Conservation (phyloP, 257 asterid genomes). For the Plantago ovata region DNA sequence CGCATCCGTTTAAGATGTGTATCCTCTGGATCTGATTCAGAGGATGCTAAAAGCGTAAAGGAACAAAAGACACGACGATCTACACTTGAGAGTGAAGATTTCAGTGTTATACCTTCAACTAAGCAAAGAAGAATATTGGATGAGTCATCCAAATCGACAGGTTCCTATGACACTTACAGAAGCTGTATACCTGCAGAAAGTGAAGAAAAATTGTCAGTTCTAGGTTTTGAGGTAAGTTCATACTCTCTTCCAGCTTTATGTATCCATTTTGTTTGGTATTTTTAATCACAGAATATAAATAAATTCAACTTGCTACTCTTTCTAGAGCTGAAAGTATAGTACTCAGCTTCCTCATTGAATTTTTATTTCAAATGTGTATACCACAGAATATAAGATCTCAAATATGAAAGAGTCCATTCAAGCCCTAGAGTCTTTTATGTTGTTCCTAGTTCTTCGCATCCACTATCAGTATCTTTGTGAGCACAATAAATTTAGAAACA, state of each 20-base stretch:
- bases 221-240: constrained; percentile 79
- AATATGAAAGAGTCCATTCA: too few relatives aligned
- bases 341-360: too few relatives aligned
- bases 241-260: constrained; percentile 1
- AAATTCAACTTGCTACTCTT: neutral
- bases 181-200: constrained; percentile 88
- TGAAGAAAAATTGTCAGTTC: constrained; percentile 81
- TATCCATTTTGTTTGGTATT: neutral
- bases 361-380: too few relatives aligned
- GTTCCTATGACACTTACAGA: constrained; percentile 65
- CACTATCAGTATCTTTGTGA: too few relatives aligned
- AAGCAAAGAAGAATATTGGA: constrained; percentile 51
- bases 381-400: too few relatives aligned
- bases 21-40: constrained; percentile 36
- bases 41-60: constrained; percentile 36
- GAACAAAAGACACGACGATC: constrained; percentile 51
- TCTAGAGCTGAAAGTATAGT: too few relatives aligned
- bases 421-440: too few relatives aligned
- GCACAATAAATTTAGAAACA: too few relatives aligned
- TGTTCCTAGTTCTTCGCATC: too few relatives aligned
- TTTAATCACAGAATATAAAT: too few relatives aligned
- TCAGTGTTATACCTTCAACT: constrained; percentile 28
- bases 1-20: constrained; percentile 88
- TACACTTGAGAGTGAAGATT: constrained; percentile 40
- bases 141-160: constrained; percentile 41